A percentile compares a stretch with the other conserved stretches of the same genome.
Conservation (phyloP, 2,329 filamentous ascomycete species). For the Pseudopyricularia cyperi region DNA sequence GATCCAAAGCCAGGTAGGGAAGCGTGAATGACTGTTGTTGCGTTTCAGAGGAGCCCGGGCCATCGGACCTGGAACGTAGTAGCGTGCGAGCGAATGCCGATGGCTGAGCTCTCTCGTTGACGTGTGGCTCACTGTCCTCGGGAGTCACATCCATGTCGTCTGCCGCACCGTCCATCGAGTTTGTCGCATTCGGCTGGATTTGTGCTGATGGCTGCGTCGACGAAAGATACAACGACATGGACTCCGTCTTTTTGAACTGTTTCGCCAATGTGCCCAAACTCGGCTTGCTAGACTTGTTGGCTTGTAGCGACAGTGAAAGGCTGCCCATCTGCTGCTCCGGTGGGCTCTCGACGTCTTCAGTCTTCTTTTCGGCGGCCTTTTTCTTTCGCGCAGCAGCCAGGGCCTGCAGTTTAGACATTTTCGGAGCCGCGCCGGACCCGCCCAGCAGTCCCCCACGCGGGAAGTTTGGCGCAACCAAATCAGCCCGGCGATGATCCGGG, state of each 20-base stretch:
- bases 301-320: constrained; percentile 11
- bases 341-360: constrained; percentile 10
- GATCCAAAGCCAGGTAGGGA: constrained; percentile 36
- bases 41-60: constrained; percentile 7
- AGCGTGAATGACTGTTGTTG: constrained; percentile 23
- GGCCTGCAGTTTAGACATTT: constrained; percentile 82
- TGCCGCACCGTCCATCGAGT: not conserved
- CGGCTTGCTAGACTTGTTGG: constrained; percentile 7
- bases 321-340: constrained; percentile 7
- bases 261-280: constrained; percentile 9
- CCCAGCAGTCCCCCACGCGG: constrained; percentile 62
- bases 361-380: constrained; percentile 54
- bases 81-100: constrained; percentile 45
- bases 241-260: constrained; percentile 8
- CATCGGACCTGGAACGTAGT: constrained; percentile 25
- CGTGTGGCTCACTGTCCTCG: not conserved
- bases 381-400: constrained; percentile 77
- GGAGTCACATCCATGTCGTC: not conserved
- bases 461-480: constrained; percentile 43
- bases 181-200: not conserved
- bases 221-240: constrained; percentile 4
- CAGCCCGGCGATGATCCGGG: constrained; percentile 49
- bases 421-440: constrained; percentile 52
- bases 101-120: constrained; percentile 19
- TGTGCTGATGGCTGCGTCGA: not conserved